Percentiles rank a stretch among this genome's conserved stretches.
Evolutionary conservation across 2,329 filamentous ascomycete species (phyloP).

Genomic region (Pyrenochaeta sp.): DNA sequence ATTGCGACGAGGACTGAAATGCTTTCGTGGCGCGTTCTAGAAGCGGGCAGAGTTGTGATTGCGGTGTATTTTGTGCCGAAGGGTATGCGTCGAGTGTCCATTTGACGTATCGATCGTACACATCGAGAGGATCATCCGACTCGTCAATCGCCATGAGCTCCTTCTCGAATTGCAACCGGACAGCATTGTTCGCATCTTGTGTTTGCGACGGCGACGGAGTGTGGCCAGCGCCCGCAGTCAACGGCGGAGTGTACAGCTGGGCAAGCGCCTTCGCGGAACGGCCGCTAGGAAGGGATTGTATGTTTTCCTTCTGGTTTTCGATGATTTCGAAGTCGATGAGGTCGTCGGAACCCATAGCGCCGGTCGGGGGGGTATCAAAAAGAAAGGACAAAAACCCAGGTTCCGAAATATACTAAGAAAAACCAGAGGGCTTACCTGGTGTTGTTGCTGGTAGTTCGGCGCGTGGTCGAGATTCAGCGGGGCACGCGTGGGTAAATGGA

Average conservation of each 20-base stretch:
- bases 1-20: conserved; percentile 84
- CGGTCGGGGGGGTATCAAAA: conserved; percentile 40
- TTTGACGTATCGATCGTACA: conserved; percentile 95
- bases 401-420: conserved; percentile 2
- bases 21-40: conserved; percentile 92
- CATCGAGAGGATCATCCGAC: conserved; percentile 91
- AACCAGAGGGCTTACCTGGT: conserved; percentile 22
- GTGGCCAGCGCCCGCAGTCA: conserved; percentile 57
- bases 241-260: conserved; percentile 75
- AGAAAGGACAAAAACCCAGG: conserved; percentile 20
- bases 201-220: conserved; percentile 70
- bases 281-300: conserved; percentile 87
- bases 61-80: conserved; percentile 86
- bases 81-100: conserved; percentile 97
- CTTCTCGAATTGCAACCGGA: conserved; percentile 83
- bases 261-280: conserved; percentile 90
- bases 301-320: conserved; percentile 97
- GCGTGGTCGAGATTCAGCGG: conserved; percentile 18
- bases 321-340: conserved; percentile 83
- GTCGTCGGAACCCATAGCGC: conserved; percentile 56
- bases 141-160: conserved; percentile 82
- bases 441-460: conserved; percentile 23
- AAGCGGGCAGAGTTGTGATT: conserved; percentile 87
- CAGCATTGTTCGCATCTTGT: conserved; percentile 78
- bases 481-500: conserved; percentile 24